Base-by-base conservation (phyloP, 805 yeast species). In the Trichomonascus vanleenenianus region DNA sequence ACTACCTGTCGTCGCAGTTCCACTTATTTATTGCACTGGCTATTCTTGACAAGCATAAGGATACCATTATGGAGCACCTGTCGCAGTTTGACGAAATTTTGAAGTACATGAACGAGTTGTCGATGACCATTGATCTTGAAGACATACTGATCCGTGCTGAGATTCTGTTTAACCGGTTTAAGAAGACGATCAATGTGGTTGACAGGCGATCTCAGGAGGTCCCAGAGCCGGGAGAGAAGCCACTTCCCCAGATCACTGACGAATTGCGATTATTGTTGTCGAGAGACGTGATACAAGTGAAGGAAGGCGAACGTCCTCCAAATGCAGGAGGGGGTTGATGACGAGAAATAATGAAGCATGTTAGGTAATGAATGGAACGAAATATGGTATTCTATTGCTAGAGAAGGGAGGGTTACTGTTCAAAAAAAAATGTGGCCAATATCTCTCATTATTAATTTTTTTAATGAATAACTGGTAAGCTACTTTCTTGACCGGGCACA, bases 21-120 rank as follows among this genome's bases (percentile, higher is more conserved):
- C 94, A 88, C 55, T 65, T 93, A 32, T 88, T 93, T 58, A 74
- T 93, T 56, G 91, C 95, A 15, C 67, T 91, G 53, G 93, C 95
- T 0, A 81, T 93, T n/a, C 70, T 93, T 40, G 94, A 91, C 57
- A 87, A 86, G 56, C 81, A 89, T 62, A 85, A 88, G 55, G 76
- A 80, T 40, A 79, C 85, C 35, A 85, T 91, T 27, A 78, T 81
- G 50, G 76, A 80, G 35, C 83, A 86, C 56, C 69, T 93, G 49
- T 70, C 70, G 30, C 79, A 81, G 50, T 91, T 93, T 65, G 97
- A 93, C 60, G 96, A 91, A 61, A 89, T 93, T 20, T 73, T 93
- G 57, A 87, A 85, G 66, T 93, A 84, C 61, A 84, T 91, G 78
- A 93, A 93, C 65, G 97, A 91, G 56, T 72, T 93, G 48, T 79